Evolutionary conservation across 495 filamentous ascomycete genomes (phyloP).

Genomic region (Xylaria longipes): DNA sequence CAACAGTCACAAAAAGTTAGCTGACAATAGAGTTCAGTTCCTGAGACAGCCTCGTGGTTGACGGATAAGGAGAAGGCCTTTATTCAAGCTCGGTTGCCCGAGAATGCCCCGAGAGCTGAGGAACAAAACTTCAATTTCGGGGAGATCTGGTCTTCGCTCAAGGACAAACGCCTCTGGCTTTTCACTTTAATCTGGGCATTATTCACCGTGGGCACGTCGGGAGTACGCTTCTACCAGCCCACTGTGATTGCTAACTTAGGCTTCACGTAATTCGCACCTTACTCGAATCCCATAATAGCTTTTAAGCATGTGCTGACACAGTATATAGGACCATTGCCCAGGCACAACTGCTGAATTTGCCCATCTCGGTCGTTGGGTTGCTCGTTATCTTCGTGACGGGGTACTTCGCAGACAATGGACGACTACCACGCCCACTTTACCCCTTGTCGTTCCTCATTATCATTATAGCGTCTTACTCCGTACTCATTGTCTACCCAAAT

Average conservation of each 20-base stretch:
- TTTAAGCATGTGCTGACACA: conserved; percentile 2
- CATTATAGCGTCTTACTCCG: conserved; percentile 50
- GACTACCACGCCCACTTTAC: conserved; percentile 49
- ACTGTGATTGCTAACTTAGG: conserved; percentile 54
- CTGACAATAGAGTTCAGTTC: conserved; percentile 39
- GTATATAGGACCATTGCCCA: conserved; percentile 42
- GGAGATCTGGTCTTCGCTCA: conserved; percentile 42
- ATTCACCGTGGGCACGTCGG: conserved; percentile 52
- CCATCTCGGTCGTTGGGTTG: conserved; percentile 46
- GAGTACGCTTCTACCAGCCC: conserved; percentile 51
- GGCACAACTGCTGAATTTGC: conserved; percentile 49
- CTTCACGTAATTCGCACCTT: conserved; percentile 43
- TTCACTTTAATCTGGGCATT: conserved; percentile 49
- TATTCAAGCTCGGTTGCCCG: conserved; percentile 50
- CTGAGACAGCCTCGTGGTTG: conserved; percentile 48
- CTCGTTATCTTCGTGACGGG: conserved; percentile 47
- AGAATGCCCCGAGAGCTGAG: conserved; percentile 45
- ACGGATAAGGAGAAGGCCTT: conserved; percentile 50
- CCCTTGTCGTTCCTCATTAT: conserved; percentile 50
- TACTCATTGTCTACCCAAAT: conserved; percentile 51
- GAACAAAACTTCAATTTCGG: conserved; percentile 48
- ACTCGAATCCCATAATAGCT: background rate
- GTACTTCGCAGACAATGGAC: conserved; percentile 49
- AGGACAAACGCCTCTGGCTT: conserved; percentile 45
- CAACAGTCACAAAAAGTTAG: background rate